These are phyloP conservation scores for Geotrichum siamense DNA, from an alignment of 1,139 yeast species.

Conservation along the genomic window DNA sequence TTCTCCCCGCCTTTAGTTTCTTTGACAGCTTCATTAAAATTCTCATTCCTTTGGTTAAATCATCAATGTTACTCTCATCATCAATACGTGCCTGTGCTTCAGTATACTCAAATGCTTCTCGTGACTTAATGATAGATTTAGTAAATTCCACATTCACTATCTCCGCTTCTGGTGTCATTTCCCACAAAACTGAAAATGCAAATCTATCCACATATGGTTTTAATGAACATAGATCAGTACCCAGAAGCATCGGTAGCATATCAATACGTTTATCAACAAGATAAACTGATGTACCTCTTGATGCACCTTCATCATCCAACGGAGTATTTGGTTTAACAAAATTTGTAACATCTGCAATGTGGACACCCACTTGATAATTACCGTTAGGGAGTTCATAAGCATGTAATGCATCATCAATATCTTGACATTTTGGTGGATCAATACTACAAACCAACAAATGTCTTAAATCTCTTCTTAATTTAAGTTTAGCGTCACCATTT, in stretches of 20 bases:
- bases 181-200: conserved; percentile 96
- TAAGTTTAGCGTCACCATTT: conserved; percentile 40
- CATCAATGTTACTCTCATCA: conserved; percentile 69
- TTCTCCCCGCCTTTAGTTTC: conserved; percentile 72
- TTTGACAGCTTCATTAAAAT: conserved; percentile 69
- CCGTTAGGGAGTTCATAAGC: conserved; percentile 83
- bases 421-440: conserved; percentile 98
- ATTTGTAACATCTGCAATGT: conserved; percentile 97
- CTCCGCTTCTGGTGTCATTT: conserved; percentile 76
- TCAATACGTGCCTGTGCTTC: conserved; percentile 89
- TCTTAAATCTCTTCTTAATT: conserved; percentile 67
- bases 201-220: conserved; percentile 93
- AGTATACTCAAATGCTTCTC: conserved; percentile 94
- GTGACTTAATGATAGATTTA: conserved; percentile 82
- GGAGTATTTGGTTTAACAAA: conserved; percentile 92
- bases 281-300: conserved; percentile 95
- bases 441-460: conserved; percentile 88
- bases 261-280: conserved; percentile 98
- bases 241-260: conserved; percentile 93
- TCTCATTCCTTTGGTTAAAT: conserved; percentile 84
- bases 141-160: conserved; percentile 75
- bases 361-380: conserved; percentile 94
- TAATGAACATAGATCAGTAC: conserved; percentile 92
- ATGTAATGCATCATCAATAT: conserved; percentile 97
- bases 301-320: conserved; percentile 90